phyloP scores from a whole-genome alignment of 2,329 filamentous ascomycete genomes.

The Pseudocercospora fijiensis region DNA sequence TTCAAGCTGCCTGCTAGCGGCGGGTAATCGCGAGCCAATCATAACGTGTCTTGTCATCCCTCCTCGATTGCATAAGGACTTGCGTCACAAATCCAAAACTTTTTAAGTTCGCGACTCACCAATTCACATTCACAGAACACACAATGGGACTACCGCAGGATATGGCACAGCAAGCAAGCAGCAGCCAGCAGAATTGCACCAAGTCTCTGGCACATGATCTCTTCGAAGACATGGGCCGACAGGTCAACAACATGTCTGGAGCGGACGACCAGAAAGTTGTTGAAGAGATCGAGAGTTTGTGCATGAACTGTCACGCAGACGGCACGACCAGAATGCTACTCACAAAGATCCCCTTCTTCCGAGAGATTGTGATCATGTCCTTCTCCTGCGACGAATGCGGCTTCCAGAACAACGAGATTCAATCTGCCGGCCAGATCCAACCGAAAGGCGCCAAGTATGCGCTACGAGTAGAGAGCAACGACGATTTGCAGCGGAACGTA shows the following conservation, averaged over 20 bases:
- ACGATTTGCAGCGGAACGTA: slow-evolving; percentile 81
- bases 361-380: slow-evolving; percentile 95
- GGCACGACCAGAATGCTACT: slow-evolving; percentile 83
- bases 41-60: not conserved
- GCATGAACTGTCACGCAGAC: slow-evolving; percentile 56
- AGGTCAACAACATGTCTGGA: slow-evolving; percentile 44
- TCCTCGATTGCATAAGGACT: not conserved
- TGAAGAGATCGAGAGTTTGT: slow-evolving; percentile 55
- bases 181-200: slow-evolving; percentile 18
- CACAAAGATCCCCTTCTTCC: slow-evolving; percentile 93
- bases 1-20: no score
- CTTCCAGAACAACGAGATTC: slow-evolving; percentile 89
- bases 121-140: not conserved
- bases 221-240: slow-evolving; percentile 54
- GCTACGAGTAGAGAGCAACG: slow-evolving; percentile 68
- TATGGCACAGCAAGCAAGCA: slow-evolving; percentile 18
- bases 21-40: not conserved
- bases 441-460: slow-evolving; percentile 82
- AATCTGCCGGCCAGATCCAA: slow-evolving; percentile 88
- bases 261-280: slow-evolving; percentile 50
- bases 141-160: slow-evolving; percentile 19
- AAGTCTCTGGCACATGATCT: slow-evolving; percentile 47
- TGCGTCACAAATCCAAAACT: not conserved
- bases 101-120: not conserved
- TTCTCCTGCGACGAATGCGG: slow-evolving; percentile 89